Evolutionary conservation across 176 grass and related monocot species (phyloP), one percentile per base, ranked within the genome.

Genomic region (Rhipidocladum racemiflorum): DNA sequence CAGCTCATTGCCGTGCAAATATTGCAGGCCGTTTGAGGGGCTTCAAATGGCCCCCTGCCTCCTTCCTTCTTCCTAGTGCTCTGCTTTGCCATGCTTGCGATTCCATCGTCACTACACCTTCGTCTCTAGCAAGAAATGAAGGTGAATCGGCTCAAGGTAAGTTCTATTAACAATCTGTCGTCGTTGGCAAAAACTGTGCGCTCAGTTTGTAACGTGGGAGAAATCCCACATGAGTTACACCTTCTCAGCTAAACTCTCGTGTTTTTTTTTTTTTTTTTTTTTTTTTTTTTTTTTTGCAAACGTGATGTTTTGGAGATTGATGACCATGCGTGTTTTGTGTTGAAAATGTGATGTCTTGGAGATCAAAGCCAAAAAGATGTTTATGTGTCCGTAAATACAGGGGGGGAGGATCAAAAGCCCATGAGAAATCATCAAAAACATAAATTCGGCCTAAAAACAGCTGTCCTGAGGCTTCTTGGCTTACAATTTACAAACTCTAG

Each of bases 41-140:
- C 63, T 81, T 70, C 55, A 48, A 18, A 85, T 85, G 88, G 83
- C 83, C 65, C 70, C 71, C 59, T 11, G 25, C 34, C 27, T 68
- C 36, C 3, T 82, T 4, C 4, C 2, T 70, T 18, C 17, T 17
- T 29, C 7, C 13, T 76, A 54, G 42, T 2, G 13, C 2, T 2
- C 0, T 7, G 5, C n/a, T n/a, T n/a, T 5, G 61, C 25, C 1
- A 21, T 45, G 2, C 44, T 29, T 77, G 66, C 59, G 49, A 3
- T 77, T 44, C 25, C 3, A 27, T 40, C 1, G 0, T 4, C 32
- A 2, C n/a, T n/a, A n/a, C 8, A 9, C 56, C 64, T 64, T 6
- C 65, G 2, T 43, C 36, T 70, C 28, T 4, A 0, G 5, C 16
- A 1, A 46, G 12, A 54, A 34, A 89, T 57, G 56, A 85, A 82